phyloP scores from a whole-genome alignment of 768 basidiomycete species.

The Albatrellus ellisii region DNA sequence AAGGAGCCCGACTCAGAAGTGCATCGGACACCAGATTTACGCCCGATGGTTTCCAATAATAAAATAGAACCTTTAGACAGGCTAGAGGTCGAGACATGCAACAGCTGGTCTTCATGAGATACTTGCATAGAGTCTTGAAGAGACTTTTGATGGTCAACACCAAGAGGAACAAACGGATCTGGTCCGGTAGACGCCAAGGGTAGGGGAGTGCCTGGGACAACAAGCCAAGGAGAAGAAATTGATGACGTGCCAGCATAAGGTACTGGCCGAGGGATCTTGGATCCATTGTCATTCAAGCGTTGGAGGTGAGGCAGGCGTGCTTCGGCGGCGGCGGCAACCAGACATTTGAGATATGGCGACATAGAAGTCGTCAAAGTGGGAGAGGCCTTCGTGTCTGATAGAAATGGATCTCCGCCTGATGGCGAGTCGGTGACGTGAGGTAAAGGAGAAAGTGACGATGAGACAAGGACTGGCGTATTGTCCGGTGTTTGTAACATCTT shows the following conservation, averaged over 20 bases:
- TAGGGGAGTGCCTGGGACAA: background rate
- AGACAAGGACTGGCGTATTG: background rate
- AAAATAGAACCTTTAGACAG: too few species aligned
- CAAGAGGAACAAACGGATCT: too few species aligned
- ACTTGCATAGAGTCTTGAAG: too few species aligned
- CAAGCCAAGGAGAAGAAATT: background rate
- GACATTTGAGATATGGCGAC: background rate
- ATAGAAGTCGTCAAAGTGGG: background rate
- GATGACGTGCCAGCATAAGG: background rate
- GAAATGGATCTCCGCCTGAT: background rate
- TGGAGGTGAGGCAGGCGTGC: background rate
- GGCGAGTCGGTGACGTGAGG: background rate
- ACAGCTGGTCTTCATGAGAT: too few species aligned
- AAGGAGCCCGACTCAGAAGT: too few species aligned
- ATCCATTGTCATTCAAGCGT: background rate
- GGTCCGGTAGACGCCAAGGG: too few species aligned
- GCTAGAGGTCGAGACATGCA: too few species aligned
- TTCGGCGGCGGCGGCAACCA: background rate
- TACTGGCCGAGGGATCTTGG: conserved; percentile 1
- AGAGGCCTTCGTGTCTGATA: background rate
- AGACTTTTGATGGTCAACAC: too few species aligned
- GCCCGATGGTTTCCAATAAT: too few species aligned
- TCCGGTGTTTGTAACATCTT: conserved; percentile 1
- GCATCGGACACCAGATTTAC: too few species aligned
- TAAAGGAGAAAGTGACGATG: background rate